These are phyloP conservation scores for Cinchona pubescens DNA, from an alignment of 257 asterid genomes.

Conservation along the genomic window DNA sequence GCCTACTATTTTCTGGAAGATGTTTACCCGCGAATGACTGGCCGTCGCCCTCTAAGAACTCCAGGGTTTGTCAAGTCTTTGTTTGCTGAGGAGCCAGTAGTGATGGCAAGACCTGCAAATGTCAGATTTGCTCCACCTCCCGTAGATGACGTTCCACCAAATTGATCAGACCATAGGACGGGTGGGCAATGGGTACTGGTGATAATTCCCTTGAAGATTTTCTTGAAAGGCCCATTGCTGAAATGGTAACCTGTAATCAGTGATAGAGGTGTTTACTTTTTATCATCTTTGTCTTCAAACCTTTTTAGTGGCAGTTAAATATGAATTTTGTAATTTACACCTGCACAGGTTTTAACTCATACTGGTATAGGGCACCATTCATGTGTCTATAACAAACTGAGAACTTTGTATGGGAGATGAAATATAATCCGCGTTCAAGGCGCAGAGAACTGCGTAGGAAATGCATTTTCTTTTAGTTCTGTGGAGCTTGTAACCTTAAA, in stretches of 20 bases:
- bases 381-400: neutral
- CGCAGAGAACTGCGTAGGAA: neutral
- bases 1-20: constrained; percentile 93
- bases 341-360: constrained; percentile 10
- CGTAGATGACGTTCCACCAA: constrained; percentile 46
- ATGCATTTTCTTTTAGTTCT: neutral
- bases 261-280: neutral
- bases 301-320: constrained; percentile 20
- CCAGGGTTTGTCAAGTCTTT: constrained; percentile 63
- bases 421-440: neutral
- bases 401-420: neutral
- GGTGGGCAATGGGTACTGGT: neutral
- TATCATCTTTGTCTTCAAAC: constrained; percentile 2
- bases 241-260: constrained; percentile 4
- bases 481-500: neutral
- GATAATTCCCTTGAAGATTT: constrained; percentile 10
- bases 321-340: constrained; percentile 15
- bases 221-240: constrained; percentile 9
- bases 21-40: constrained; percentile 90
- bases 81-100: constrained; percentile 92
- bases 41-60: constrained; percentile 83
- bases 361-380: constrained; percentile 15
- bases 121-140: constrained; percentile 91
- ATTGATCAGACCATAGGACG: constrained; percentile 14
- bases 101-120: constrained; percentile 72